Evolutionary conservation across 2,329 filamentous ascomycete genomes (phyloP).

Genomic region (Neonectria faginata): DNA sequence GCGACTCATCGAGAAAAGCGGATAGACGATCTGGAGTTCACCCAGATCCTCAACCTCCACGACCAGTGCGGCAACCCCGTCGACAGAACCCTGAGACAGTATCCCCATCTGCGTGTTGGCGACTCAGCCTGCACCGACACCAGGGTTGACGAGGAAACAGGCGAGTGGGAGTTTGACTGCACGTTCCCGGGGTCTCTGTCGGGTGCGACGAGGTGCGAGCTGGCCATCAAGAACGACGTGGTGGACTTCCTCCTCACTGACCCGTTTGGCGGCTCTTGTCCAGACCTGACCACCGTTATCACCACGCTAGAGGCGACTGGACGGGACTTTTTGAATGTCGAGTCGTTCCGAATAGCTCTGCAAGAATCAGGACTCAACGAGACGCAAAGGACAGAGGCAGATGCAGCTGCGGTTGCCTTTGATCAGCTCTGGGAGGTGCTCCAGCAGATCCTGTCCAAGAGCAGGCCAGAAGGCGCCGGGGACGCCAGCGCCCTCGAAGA

Average conservation of each 20-base stretch:
- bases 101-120: conserved; percentile 49
- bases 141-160: conserved; percentile 43
- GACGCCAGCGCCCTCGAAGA: conserved; percentile 45
- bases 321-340: conserved; percentile 46
- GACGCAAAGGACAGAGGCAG: conserved; percentile 37
- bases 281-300: conserved; percentile 50
- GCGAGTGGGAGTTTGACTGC: conserved; percentile 52
- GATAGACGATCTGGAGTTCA: conserved; percentile 46
- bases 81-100: conserved; percentile 43
- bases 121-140: conserved; percentile 48
- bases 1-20: conserved; percentile 37
- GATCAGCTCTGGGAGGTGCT: conserved; percentile 49
- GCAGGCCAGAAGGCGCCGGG: conserved; percentile 22
- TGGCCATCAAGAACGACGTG: conserved; percentile 48
- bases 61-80: conserved; percentile 52
- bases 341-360: conserved; percentile 44
- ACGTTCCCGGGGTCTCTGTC: conserved; percentile 51
- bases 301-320: conserved; percentile 48
- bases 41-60: conserved; percentile 47
- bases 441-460: conserved; percentile 47
- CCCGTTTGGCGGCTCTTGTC: conserved; percentile 52
- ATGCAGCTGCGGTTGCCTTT: conserved; percentile 46
- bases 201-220: conserved; percentile 46
- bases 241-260: conserved; percentile 51
- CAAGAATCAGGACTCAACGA: conserved; percentile 40